phyloP scores from a whole-genome alignment of 441 rosid genomes.

The Bocquillonia castaneifolia region DNA sequence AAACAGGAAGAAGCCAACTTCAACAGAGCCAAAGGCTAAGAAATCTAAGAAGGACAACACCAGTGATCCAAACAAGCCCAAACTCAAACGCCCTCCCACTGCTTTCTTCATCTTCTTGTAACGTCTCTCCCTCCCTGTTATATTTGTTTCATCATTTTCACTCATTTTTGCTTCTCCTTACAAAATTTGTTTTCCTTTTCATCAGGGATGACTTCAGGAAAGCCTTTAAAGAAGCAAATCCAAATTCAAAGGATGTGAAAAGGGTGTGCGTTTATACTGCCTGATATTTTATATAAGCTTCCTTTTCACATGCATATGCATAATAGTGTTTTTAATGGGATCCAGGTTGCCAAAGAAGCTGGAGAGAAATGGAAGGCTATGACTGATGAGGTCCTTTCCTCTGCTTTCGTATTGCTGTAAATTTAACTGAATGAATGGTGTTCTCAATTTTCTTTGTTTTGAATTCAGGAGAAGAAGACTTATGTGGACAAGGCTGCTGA shows the following conservation, averaged over 20 bases:
- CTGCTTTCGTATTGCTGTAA: not conserved
- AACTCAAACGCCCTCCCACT: conserved; percentile 81
- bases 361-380: conserved; percentile 88
- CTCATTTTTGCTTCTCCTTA: not conserved
- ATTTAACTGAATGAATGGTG: not conserved
- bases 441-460: conserved; percentile 6
- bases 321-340: not conserved
- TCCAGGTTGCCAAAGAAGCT: conserved; percentile 69
- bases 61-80: conserved; percentile 45
- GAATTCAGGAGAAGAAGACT: conserved; percentile 65
- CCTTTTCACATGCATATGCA: not conserved
- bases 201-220: conserved; percentile 72
- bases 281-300: not conserved
- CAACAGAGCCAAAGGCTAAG: conserved; percentile 66
- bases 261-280: conserved; percentile 29
- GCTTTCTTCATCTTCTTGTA: conserved; percentile 87
- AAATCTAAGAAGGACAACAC: conserved; percentile 47
- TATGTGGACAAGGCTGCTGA: conserved; percentile 65
- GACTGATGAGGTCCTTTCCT: conserved; percentile 63
- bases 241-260: conserved; percentile 42
- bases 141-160: not conserved
- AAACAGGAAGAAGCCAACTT: conserved; percentile 54
- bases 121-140: not conserved
- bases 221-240: conserved; percentile 51
- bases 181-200: not conserved